Base-by-base conservation (phyloP, 2,329 filamentous ascomycete genomes). In the Emergomyces pasteurianus region DNA sequence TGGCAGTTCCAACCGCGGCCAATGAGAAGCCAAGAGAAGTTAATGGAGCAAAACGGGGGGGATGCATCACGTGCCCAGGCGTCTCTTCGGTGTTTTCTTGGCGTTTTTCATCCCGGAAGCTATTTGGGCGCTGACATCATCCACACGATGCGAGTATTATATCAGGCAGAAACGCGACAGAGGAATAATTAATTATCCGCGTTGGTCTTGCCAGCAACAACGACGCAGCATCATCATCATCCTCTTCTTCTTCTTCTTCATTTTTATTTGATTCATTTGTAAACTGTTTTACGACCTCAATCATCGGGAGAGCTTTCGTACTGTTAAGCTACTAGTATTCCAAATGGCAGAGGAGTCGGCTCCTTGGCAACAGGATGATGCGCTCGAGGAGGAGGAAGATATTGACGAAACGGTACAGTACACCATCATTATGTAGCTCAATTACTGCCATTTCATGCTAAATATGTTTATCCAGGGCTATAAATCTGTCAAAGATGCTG, bases 401-500 rank as follows among this genome's bases (percentile, higher is more conserved):
- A 64, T 78, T 40, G 77, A 79, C 60, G 75, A 79, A 57, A 74
- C 72, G 16, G 76, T 78, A 74, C 72, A 14, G 76, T 78, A 70
- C 61, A 16, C 12, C 6, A 9, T 49, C 9, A 18, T 31, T 28
- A 8, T 8, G 47, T 47, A 10, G 16, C 34, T 50, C 49, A 52
- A 60, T 28, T 49, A 14, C 8, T 34, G n/a, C 34, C 49, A 31
- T 43, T 9, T 47, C 21, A 52, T 55, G 7, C 40, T 49, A 56
- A 42, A 38, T 16, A 50, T 52, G 7, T 34, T 14, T 54, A 23
- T 10, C 46, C 67, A 92, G 90, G 86, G 85, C 74, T 99, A 94
- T 79, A 95, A 92, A 77, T 82, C 87, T 0, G 87, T 92, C 71
- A 96, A 96, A 77, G 94, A 99, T 85, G 94, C 94, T n/a, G 83